Conservation (phyloP, 2,329 filamentous ascomycete genomes). For the Graphium sp. region DNA sequence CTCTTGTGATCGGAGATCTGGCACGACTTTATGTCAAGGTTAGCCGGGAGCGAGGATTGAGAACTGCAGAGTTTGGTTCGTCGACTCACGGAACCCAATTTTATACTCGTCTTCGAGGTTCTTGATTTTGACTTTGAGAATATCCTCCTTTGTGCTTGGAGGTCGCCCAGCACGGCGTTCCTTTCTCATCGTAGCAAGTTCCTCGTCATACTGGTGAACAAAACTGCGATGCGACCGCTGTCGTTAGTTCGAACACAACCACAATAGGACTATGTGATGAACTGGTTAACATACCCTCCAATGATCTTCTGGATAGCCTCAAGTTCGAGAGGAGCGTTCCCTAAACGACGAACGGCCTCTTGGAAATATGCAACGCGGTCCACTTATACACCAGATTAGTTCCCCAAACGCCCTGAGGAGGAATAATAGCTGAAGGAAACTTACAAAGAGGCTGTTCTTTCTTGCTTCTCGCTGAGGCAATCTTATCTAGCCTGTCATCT, state of each 20-base stretch:
- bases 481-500: constrained; percentile 66
- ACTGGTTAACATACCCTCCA: constrained; percentile 25
- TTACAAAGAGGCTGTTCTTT: constrained; percentile 58
- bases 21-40: constrained; percentile 37
- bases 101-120: constrained; percentile 64
- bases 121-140: constrained; percentile 54
- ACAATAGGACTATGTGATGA: no score
- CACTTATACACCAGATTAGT: constrained; percentile 8
- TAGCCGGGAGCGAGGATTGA: background rate
- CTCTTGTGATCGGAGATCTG: constrained; percentile 53
- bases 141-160: constrained; percentile 58
- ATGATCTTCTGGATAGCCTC: constrained; percentile 37
- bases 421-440: constrained; percentile 13
- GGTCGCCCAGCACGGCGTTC: constrained; percentile 65
- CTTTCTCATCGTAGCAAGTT: constrained; percentile 48
- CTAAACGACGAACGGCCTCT: constrained; percentile 35
- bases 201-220: constrained; percentile 54
- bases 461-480: constrained; percentile 53
- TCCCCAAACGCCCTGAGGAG: background rate
- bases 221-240: constrained; percentile 34
- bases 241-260: constrained; percentile 6
- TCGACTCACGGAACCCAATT: constrained; percentile 57
- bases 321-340: constrained; percentile 24
- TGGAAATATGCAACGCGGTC: constrained; percentile 47
- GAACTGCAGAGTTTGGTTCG: background rate